Evolutionary conservation across 345 rosid species (phyloP).

Genomic region (Camelina hispida): DNA sequence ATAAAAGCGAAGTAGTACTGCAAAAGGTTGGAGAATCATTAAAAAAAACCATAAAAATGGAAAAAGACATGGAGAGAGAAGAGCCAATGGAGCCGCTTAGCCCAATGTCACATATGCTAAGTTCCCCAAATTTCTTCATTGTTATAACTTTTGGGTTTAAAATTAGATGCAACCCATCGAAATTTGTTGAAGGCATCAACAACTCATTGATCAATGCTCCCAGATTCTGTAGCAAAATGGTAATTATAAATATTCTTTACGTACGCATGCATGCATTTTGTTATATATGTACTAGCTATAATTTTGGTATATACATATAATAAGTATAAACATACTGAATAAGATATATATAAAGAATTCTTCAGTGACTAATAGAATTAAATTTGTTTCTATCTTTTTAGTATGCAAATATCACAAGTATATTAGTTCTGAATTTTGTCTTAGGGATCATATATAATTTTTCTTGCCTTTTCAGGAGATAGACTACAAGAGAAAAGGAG

Average conservation of each 20-base stretch:
- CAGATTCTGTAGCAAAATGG: constrained; percentile 70
- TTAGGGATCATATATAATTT: not conserved
- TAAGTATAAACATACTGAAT: too few relatives aligned
- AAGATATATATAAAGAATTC: too few relatives aligned
- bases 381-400: too few relatives aligned
- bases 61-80: not conserved
- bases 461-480: not conserved
- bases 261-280: not conserved
- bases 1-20: not conserved
- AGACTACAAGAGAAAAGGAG: constrained; percentile 36
- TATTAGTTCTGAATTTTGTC: constrained; percentile 33
- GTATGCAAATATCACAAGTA: constrained; percentile 1
- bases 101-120: constrained; percentile 18
- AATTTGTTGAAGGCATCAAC: constrained; percentile 50
- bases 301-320: too few relatives aligned
- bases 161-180: constrained; percentile 43
- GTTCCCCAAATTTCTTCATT: constrained; percentile 42
- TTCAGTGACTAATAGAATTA: too few relatives aligned
- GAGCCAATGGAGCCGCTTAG: not conserved
- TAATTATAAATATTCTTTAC: constrained; percentile 25
- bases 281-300: not conserved
- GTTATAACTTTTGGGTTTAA: constrained; percentile 54
- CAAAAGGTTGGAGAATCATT: not conserved
- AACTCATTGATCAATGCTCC: constrained; percentile 65
- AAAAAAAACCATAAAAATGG: not conserved